Base-by-base conservation (phyloP, 169 alveolate genomes). In the Babesia sp. region DNA sequence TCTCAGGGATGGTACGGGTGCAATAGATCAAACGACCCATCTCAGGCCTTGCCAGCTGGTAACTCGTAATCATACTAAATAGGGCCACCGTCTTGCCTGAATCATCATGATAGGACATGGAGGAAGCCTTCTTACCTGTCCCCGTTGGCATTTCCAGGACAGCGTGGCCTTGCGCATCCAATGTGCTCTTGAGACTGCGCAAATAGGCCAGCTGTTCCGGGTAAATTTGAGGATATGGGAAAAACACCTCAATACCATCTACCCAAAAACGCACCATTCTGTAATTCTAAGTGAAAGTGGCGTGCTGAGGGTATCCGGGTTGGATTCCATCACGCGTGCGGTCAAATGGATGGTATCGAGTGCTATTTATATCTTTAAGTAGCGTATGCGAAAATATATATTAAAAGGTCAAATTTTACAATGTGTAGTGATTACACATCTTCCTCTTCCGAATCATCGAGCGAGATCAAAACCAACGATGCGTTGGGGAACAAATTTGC, bases 101-200 rank as follows among this genome's bases (percentile, higher is more conserved):
- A 48, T 46, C 20, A 34, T 4, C 16, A 18, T 29, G 20, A 8
- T 2, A 4, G 1, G 44, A 3, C 7, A 22, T n/a, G 41, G 2
- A 42, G n/a, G 51, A 53, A 6, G 39, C 33, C 26, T 18, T 37
- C 59, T 11, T 69, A 79, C 87, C 87, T 64, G 99, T 96, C 12
- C 99, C 99, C 16, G 99, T 97, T 31, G 99, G 99, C 99, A 96
- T 97, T 71, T 96, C 99, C 70, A 97, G 84, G 20, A 96, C 97
- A 28, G 96, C 98, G 76, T 97, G 99, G 61, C 99, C 98, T 70
- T 93, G 92, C 39, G 96, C 94, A 48, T 94, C 97, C 22, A 96
- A 72, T 24, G 94, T 91, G 50, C 79, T 70, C 79, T 94, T 96
- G 41, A 96, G 90, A 71, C 93, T 91, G 64, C 85, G 87, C 98